Percentiles rank a stretch among this genome's conserved stretches.
These are phyloP conservation scores for Penicillium cinerascens DNA, from an alignment of 495 filamentous ascomycete genomes.

Conservation along the genomic window DNA sequence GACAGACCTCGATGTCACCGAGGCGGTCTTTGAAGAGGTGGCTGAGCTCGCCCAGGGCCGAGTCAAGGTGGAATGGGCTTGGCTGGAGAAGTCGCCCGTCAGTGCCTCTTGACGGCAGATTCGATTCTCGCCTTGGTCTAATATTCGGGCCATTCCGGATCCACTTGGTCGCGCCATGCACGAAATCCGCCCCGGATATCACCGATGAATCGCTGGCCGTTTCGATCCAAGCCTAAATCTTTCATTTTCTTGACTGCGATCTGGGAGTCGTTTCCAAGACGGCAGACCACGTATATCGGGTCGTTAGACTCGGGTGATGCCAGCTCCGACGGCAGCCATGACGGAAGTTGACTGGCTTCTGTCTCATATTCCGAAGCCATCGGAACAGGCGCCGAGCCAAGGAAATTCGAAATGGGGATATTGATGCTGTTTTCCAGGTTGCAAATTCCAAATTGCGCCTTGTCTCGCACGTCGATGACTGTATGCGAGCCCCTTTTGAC, in stretches of 20 bases:
- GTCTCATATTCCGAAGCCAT: neutral
- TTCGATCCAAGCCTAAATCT: slow-evolving; percentile 56
- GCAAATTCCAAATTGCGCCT: slow-evolving; percentile 80
- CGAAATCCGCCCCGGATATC: slow-evolving; percentile 80
- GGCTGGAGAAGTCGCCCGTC: slow-evolving; percentile 45
- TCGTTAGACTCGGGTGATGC: slow-evolving; percentile 19
- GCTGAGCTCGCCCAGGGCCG: slow-evolving; percentile 55
- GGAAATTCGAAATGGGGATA: slow-evolving; percentile 64
- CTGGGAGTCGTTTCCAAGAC: slow-evolving; percentile 88
- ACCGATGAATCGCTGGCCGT: slow-evolving; percentile 57
- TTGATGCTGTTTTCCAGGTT: slow-evolving; percentile 71
- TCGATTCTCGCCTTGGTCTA: slow-evolving; percentile 11
- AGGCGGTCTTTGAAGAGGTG: slow-evolving; percentile 56
- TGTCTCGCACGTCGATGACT: slow-evolving; percentile 79
- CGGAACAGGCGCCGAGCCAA: slow-evolving; percentile 27
- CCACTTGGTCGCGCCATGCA: slow-evolving; percentile 80
- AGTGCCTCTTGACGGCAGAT: slow-evolving; percentile 1
- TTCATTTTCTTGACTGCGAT: slow-evolving; percentile 67
- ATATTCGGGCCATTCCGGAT: slow-evolving; percentile 66
- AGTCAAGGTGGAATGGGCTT: slow-evolving; percentile 64
- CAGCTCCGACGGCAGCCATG: slow-evolving; percentile 44
- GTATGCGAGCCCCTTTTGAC: slow-evolving; percentile 42
- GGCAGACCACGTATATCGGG: slow-evolving; percentile 75
- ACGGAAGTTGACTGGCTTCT: slow-evolving; percentile 14
- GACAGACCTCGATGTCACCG: slow-evolving; percentile 65